Evolutionary conservation across 495 filamentous ascomycete genomes (phyloP).

Genomic region (Elaphomyces granulatus): DNA sequence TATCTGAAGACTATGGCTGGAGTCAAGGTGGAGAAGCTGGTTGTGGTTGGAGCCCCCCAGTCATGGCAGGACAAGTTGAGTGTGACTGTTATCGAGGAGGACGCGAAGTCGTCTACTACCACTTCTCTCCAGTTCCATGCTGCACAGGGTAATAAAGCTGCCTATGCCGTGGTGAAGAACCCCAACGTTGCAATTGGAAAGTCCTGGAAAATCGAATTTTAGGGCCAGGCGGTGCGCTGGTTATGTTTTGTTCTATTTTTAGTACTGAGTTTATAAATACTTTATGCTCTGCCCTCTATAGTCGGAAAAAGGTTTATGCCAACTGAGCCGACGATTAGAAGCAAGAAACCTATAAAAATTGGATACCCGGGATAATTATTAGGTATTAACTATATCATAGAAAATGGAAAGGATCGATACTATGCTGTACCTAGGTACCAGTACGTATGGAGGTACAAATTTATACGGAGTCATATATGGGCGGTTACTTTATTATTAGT

Average conservation of each 20-base stretch:
- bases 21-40: constrained; percentile 67
- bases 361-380: too few species aligned
- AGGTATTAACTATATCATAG: too few species aligned
- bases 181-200: constrained; percentile 61
- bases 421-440: too few species aligned
- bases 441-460: too few species aligned
- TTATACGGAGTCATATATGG: too few species aligned
- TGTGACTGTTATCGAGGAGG: constrained; percentile 56
- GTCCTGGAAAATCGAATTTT: constrained; percentile 71
- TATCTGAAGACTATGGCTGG: constrained; percentile 63
- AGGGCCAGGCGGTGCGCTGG: not conserved
- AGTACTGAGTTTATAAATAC: not conserved
- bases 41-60: constrained; percentile 63
- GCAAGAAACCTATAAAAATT: too few species aligned
- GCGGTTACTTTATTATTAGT: too few species aligned
- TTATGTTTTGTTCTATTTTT: not conserved
- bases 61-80: constrained; percentile 53
- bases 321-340: too few species aligned
- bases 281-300: too few species aligned
- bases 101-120: constrained; percentile 41
- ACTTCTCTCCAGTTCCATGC: constrained; percentile 44
- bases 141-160: constrained; percentile 45
- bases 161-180: constrained; percentile 69
- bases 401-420: too few species aligned
- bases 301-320: too few species aligned